Evolutionary conservation across 2,329 filamentous ascomycete species (phyloP), one percentile per base, ranked within the genome.

Genomic region (Colletotrichum sp.): DNA sequence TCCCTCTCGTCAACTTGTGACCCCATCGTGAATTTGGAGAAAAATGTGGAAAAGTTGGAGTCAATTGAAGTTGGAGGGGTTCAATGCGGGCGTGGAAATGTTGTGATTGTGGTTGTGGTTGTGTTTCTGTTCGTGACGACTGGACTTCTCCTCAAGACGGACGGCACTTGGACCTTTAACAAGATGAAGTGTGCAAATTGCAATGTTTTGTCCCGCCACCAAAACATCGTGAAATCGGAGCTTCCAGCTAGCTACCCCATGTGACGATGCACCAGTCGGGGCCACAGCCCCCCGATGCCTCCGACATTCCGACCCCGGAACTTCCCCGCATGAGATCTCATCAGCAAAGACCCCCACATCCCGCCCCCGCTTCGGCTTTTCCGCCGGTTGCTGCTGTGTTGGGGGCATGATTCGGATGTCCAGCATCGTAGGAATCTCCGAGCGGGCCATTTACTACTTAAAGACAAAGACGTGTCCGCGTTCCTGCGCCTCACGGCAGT

Each of bases 281-380:
- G 71, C 52, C 32, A 59, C 36, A 34, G 34, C 10, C 18, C n/a
- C 36, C 71, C 71, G 71, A 71, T 52, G 48, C 61, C 43, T 14
- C 71, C 71, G 58, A 61, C 58, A 52, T 36, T 34, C 58, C 30
- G 71, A 74, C 67, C 71, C 71, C 67, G 67, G 67, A 71, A 66
- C 68, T 55, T 52, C 59, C 70, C 63, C 70, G 59, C 71, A 34
- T 34, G 32, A 63, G n/a, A 59, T 64, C 32, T 52, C 43, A 52
- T 21, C 43, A 52, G n/a, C 66, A 38, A 5, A 21, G 16, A 14
- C 48, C 34, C 38, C 24, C 26, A 34, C 36, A 28, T 61, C 28
- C 66, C 71, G 36, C 32, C 52, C 16, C 67, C 61, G 71, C 67
- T 7, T 65, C 67, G 71, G 71, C 59, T 74, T 74, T 74, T 71